Base-by-base conservation (phyloP, 768 basidiomycete species). In the Termitomyces titanicus region DNA sequence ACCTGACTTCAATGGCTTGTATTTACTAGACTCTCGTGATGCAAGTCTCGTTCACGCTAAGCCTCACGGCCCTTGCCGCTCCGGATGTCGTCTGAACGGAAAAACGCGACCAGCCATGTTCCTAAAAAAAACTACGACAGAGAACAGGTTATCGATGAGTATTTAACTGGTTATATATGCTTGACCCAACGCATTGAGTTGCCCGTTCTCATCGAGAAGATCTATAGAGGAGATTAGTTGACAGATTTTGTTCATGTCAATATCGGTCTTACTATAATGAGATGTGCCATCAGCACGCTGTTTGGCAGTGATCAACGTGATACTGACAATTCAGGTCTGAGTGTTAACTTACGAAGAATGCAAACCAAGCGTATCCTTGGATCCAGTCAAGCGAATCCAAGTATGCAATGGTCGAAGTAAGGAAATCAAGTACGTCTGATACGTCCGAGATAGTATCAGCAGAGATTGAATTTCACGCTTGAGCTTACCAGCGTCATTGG, bases 351-450 rank as follows among this genome's bases (percentile, higher is more conserved):
- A 66, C 65, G 49, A 59, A 60, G 38, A 55, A 63, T n/a, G 75
- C 79, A 57, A 79, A 79, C 78, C 77, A 80, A n/a, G 76, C 69
- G 56, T 79, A 79, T 6, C 77, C 69, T 53, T 79, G 74, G 3
- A 79, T 70, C 70, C 72, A 79, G 22, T 64, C 63, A 3, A 77
- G 71, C 12, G 56, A 53, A 35, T 79, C 75, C 71, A 80, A 72
- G 61, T 72, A 79, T 9, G 60, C 50, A 25, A 70, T 69, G 13
- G 73, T 73, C n/a, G 66, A 65, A 53, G 75, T 76, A 65, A 79
- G 70, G 62, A 79, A 78, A 42, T 49, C 25, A 7, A 49, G 50
- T 1, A 51, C 39, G 18, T 51, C 50, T 51, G 17, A 27, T 18
- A n/a, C 5, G n/a, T 35, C 2, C 33, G 17, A 51, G 5, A 9